Percentiles rank a stretch among this genome's conserved stretches.
Evolutionary conservation across 352 stramenopile genomes (phyloP).

Genomic region (Blastocystis sp.): DNA sequence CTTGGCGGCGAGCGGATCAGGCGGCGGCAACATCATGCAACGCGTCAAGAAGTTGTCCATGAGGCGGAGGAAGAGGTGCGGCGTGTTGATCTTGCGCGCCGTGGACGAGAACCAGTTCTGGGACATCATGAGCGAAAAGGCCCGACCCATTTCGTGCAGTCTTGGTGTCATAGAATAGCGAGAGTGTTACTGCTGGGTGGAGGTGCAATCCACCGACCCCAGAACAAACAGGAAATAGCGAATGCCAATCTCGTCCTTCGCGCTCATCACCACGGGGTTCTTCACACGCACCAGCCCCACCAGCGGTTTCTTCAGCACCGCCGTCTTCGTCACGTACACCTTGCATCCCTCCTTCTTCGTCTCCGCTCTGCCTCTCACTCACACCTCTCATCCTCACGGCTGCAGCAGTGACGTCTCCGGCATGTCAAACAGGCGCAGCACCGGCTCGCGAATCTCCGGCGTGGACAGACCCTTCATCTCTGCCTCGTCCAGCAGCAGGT

Average conservation of each 20-base stretch:
- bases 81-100: constrained; percentile 54
- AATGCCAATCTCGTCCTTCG: background rate
- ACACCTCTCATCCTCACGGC: background rate
- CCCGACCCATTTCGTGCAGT: constrained; percentile 65
- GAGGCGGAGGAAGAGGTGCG: constrained; percentile 51
- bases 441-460: constrained; percentile 26
- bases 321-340: constrained; percentile 44
- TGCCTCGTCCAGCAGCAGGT: constrained; percentile 47
- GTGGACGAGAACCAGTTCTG: constrained; percentile 68
- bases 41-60: constrained; percentile 69
- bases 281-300: constrained; percentile 34
- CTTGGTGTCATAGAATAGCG: background rate
- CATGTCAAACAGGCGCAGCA: constrained; percentile 35
- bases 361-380: background rate
- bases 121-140: constrained; percentile 67
- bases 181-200: background rate
- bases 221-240: constrained; percentile 69
- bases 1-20: constrained; percentile 49
- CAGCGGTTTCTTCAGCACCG: constrained; percentile 37
- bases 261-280: constrained; percentile 19
- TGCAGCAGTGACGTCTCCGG: background rate
- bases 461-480: constrained; percentile 42
- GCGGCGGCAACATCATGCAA: constrained; percentile 67
- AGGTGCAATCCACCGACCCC: constrained; percentile 51
- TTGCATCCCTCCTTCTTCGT: constrained; percentile 52